Evolutionary conservation across 805 yeast genomes (phyloP).

Genomic region (Candida yuanshanica): DNA sequence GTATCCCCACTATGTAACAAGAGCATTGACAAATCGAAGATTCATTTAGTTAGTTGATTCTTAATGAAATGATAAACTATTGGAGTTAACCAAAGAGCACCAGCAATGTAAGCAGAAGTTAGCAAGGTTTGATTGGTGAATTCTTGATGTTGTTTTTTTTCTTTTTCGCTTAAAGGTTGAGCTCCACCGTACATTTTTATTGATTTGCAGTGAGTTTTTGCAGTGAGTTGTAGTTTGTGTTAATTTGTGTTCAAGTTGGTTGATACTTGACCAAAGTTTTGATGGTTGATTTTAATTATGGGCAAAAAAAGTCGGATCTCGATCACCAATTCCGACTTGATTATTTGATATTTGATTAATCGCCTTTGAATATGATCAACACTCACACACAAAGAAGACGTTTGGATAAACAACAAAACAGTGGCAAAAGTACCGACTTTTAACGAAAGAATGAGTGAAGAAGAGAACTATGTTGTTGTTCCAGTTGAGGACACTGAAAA

Average conservation of each 20-base stretch:
- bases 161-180: conserved; percentile 58
- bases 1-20: not conserved
- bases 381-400: too few species aligned
- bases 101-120: conserved; percentile 57
- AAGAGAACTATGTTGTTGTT: not conserved
- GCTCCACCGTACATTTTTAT: conserved; percentile 43
- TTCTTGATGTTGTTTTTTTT: conserved; percentile 60
- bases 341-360: too few species aligned
- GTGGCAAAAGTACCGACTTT: not conserved
- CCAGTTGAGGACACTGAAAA: conserved; percentile 9
- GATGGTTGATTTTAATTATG: not conserved
- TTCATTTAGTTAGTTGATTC: conserved; percentile 35
- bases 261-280: too few species aligned
- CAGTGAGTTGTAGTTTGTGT: too few species aligned
- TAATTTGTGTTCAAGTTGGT: too few species aligned
- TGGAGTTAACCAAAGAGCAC: conserved; percentile 54
- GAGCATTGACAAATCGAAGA: not conserved
- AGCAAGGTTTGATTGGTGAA: conserved; percentile 53
- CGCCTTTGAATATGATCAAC: too few species aligned
- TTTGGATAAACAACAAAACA: too few species aligned
- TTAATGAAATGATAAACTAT: conserved; percentile 48
- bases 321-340: too few species aligned
- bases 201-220: too few species aligned
- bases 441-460: not conserved
- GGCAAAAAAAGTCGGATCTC: too few species aligned